Conservation (phyloP, 2,329 filamentous ascomycete genomes). For the Verticillium dahliae region DNA sequence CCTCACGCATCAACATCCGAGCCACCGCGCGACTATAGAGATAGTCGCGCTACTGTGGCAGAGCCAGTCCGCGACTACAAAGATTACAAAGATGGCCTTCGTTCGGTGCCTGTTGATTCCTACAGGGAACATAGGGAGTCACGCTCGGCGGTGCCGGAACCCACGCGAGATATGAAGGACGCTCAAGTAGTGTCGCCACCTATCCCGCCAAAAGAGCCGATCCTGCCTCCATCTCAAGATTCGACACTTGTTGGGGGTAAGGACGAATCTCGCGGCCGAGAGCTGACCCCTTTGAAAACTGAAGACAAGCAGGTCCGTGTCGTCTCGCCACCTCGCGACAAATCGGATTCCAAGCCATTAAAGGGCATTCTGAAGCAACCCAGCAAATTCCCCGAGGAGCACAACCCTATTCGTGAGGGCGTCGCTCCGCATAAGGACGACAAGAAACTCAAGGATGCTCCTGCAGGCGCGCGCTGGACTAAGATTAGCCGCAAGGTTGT, state of each 20-base stretch:
- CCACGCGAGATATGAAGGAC: background rate
- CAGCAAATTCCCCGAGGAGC: constrained; percentile 82
- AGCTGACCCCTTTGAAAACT: constrained; percentile 21
- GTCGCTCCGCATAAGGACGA: constrained; percentile 92
- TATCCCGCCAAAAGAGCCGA: background rate
- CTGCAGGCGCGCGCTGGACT: constrained; percentile 79
- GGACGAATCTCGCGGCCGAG: constrained; percentile 29
- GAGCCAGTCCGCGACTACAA: background rate
- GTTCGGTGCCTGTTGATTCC: background rate
- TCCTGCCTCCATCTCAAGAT: background rate
- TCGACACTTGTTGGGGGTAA: background rate
- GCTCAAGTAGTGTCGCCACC: background rate
- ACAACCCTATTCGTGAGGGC: constrained; percentile 76
- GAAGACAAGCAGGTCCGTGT: constrained; percentile 53
- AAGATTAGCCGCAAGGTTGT: constrained; percentile 85
- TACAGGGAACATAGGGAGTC: background rate
- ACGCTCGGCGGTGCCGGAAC: background rate
- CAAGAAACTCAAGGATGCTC: constrained; percentile 63
- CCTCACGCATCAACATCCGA: background rate
- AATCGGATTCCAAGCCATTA: constrained; percentile 60
- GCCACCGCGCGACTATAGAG: background rate
- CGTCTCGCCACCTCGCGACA: constrained; percentile 61
- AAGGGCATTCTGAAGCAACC: constrained; percentile 85
- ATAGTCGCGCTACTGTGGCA: background rate
- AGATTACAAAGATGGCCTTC: background rate